These are phyloP conservation scores for Colletotrichum camelliae DNA, from an alignment of 2,329 filamentous ascomycete species.

Conservation along the genomic window DNA sequence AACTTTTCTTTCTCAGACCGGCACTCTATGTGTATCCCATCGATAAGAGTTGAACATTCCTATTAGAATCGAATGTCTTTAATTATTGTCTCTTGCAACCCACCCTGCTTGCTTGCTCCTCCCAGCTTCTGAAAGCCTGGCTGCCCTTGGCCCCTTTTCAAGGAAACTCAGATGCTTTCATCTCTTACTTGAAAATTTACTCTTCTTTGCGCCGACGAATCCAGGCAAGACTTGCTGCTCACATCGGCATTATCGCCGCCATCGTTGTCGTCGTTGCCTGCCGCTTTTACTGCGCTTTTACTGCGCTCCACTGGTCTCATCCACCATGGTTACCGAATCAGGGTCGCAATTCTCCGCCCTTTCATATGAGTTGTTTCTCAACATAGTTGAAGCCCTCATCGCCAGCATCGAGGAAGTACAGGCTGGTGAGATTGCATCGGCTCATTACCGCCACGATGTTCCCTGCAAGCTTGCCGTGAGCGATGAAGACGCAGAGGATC, in stretches of 20 bases:
- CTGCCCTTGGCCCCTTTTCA: background rate
- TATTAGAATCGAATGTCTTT: background rate
- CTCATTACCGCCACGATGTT: background rate
- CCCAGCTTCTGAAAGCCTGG: background rate
- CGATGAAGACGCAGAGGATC: fast-evolving
- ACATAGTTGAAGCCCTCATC: background rate
- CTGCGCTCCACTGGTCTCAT: background rate
- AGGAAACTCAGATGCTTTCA: background rate
- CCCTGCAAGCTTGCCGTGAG: background rate
- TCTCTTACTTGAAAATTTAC: background rate
- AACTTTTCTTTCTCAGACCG: background rate
- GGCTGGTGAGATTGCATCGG: background rate
- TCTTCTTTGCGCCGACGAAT: background rate
- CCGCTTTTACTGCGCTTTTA: background rate
- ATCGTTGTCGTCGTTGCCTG: background rate
- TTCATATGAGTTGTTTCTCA: background rate
- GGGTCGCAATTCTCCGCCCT: background rate
- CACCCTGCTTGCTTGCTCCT: background rate
- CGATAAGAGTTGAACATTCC: background rate
- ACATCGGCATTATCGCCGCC: background rate
- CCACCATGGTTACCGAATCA: background rate
- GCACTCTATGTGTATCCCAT: background rate
- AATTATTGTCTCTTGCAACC: background rate
- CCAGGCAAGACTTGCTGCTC: background rate
- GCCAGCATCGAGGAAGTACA: background rate